Evolutionary conservation across 306 rosid species (phyloP).

Genomic region (Adenanthera pavonina): DNA sequence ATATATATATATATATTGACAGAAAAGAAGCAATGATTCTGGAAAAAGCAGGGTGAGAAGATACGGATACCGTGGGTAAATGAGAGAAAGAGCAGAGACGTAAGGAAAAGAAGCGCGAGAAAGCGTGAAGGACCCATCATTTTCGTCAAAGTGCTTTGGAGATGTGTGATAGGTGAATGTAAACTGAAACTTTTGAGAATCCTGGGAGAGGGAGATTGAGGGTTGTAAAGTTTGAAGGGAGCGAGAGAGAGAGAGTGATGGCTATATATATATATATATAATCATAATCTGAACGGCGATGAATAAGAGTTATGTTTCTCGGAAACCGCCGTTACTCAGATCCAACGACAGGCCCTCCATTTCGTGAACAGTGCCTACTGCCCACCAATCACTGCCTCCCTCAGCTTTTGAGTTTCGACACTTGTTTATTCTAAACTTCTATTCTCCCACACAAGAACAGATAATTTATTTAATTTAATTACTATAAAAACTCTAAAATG

Average conservation of each 20-base stretch:
- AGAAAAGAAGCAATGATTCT: background rate
- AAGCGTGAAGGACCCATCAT: constrained; percentile 63
- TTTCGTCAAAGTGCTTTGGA: constrained; percentile 5
- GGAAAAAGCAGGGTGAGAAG: background rate
- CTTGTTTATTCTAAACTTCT: background rate
- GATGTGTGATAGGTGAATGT: constrained; percentile 39
- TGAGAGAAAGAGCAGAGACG: constrained; percentile 56
- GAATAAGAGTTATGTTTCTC: background rate
- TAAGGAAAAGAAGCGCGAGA: constrained; percentile 51
- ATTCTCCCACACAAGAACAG: background rate
- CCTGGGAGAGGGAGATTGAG: background rate
- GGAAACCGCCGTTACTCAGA: constrained; percentile 49
- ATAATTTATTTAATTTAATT: background rate
- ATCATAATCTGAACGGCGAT: background rate
- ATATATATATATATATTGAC: background rate
- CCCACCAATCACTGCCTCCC: background rate
- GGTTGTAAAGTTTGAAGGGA: constrained; percentile 1
- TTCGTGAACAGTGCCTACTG: background rate
- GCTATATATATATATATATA: background rate
- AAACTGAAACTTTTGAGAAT: background rate
- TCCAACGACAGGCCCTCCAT: constrained; percentile 37
- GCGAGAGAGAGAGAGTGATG: background rate
- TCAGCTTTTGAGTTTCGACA: background rate
- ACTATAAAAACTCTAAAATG: background rate
- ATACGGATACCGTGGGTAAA: constrained; percentile 49